Evolutionary conservation across 1,284 basidiomycete species (phyloP).

Genomic region (Xanthoconium separans): DNA sequence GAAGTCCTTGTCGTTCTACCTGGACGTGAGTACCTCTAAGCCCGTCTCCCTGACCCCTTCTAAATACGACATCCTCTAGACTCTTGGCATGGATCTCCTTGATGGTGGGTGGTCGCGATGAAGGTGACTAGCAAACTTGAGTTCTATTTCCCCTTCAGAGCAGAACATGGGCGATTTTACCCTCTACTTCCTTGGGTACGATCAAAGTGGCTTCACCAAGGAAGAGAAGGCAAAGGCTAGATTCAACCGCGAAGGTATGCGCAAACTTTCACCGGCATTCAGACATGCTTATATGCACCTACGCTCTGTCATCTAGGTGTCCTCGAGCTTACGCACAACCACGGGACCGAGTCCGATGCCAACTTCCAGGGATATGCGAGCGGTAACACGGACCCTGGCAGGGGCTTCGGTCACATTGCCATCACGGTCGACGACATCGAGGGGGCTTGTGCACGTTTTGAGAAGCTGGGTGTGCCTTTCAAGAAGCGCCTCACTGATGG

Average conservation of each 20-base stretch:
- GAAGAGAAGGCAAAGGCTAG: conserved; percentile 48
- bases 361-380: conserved; percentile 77
- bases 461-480: conserved; percentile 79
- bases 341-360: conserved; percentile 82
- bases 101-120: conserved; percentile 40
- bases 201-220: conserved; percentile 48
- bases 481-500: conserved; percentile 89
- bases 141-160: conserved; percentile 35
- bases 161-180: conserved; percentile 61
- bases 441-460: conserved; percentile 83
- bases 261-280: conserved; percentile 4
- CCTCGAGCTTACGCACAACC: conserved; percentile 88
- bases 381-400: conserved; percentile 83
- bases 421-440: conserved; percentile 84
- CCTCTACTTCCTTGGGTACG: conserved; percentile 81
- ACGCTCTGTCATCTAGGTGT: conserved; percentile 46
- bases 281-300: conserved; percentile 1
- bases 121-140: not conserved
- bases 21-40: conserved; percentile 44
- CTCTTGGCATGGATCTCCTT: conserved; percentile 87
- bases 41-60: not conserved
- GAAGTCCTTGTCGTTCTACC: conserved; percentile 74
- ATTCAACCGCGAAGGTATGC: conserved; percentile 64
- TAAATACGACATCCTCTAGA: conserved; percentile 34
- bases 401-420: conserved; percentile 86